Base-by-base conservation (phyloP, 1,284 basidiomycete genomes). In the Austroboletus olivaceoglutinosus region DNA sequence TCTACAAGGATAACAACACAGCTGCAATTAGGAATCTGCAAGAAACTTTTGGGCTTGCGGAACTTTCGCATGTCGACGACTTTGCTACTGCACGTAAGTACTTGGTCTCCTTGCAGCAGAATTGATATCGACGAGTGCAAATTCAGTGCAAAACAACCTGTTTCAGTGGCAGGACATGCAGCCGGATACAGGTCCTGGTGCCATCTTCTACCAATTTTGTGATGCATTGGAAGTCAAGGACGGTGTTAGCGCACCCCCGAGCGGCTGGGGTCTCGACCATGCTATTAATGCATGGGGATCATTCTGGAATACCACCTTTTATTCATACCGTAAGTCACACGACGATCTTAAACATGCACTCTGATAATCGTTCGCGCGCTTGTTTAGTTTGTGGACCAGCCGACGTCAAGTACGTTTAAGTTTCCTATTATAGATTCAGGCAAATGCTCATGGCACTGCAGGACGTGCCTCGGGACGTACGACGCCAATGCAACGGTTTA, bases 141-240 rank as follows among this genome's bases (percentile, higher is more conserved):
- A 44, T 48, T 4, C 71, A 70, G 82, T 86, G 34, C 77, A 81
- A 55, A 76, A 79, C 71, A 84, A 69, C 61, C 70, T 70, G 53
- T 76, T 56, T 65, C 76, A 61, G 52, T 81, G 78, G 78, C 78
- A 80, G 51, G 43, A 38, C 5, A 62, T 80, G 12, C 67, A 71
- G 21, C 75, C 75, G 0, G 53, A 62, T 23, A 52, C 55, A 1
- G 72, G 71, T 3, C 61, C 71, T 5, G 71, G 67, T 9, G 56
- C 62, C 4, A 54, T 65, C 25, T 89, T 89, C 70, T 83, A 74
- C 67, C 43, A 76, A 16, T 89, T 89, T 67, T 89, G 87, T 55
- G 85, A 89, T 59, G 83, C 84, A 0, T 70, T 89, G 0, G 86
- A 89, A 64, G 82, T 86, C 22, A 82, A 82, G 62, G 58, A 85